Conservation (phyloP, 2,329 filamentous ascomycete species). For the Stemphylium vesicarium region DNA sequence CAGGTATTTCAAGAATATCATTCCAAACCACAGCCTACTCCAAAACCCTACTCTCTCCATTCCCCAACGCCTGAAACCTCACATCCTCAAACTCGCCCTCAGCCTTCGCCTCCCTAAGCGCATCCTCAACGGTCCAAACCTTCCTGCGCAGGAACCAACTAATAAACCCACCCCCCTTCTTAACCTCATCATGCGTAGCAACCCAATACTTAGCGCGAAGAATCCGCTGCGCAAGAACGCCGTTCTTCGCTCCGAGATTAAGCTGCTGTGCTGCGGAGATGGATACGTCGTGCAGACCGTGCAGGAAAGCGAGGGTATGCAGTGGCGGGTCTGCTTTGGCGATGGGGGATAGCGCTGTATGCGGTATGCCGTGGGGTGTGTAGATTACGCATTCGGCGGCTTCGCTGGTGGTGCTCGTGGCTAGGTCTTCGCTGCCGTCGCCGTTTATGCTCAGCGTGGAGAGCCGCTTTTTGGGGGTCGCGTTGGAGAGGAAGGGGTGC, state of each 20-base stretch:
- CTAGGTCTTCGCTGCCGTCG: conserved; percentile 32
- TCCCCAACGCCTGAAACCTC: conserved; percentile 57
- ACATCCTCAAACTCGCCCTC: conserved; percentile 48
- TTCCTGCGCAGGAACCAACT: conserved; percentile 56
- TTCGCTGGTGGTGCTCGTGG: conserved; percentile 16
- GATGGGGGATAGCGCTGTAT: conserved; percentile 55
- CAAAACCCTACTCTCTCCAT: conserved; percentile 63
- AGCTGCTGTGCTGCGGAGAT: conserved; percentile 60
- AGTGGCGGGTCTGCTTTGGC: conserved; percentile 55
- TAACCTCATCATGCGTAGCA: conserved; percentile 69
- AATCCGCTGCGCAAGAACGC: conserved; percentile 61
- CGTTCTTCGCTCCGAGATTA: conserved; percentile 69
- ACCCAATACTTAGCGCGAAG: conserved; percentile 68
- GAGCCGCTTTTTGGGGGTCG: conserved; percentile 38
- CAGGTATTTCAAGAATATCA: no score
- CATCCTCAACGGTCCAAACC: conserved; percentile 53
- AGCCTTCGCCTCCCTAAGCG: conserved; percentile 56
- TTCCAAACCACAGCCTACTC: no score
- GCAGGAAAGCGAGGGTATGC: conserved; percentile 64
- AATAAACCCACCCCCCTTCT: conserved; percentile 64
- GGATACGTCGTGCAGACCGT: conserved; percentile 69
- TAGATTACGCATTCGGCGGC: conserved; percentile 65
- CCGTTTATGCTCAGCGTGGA: conserved; percentile 40
- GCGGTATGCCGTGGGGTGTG: conserved; percentile 67
- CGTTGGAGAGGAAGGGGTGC: conserved; percentile 33